A percentile compares a stretch with the other conserved stretches of the same genome.
Evolutionary conservation across 2,329 filamentous ascomycete species (phyloP).

Genomic region (Ophiostoma piceae): DNA sequence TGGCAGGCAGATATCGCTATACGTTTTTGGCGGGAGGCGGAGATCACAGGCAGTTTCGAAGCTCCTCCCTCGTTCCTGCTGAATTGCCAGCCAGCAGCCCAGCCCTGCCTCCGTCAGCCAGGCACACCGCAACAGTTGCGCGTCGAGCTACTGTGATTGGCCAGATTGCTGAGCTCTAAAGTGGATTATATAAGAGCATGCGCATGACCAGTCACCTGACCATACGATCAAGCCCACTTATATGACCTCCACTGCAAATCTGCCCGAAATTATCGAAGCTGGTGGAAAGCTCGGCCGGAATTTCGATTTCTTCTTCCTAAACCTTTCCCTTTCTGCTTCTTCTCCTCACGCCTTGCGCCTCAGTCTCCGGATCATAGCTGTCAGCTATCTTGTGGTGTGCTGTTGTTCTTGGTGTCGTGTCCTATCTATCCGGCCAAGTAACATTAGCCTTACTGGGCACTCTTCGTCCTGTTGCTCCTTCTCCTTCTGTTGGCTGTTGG

Average conservation of each 20-base stretch:
- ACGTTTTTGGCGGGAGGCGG: constrained; percentile 18
- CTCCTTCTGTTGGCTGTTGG: constrained; percentile 1
- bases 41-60: constrained; percentile 15
- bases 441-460: not conserved
- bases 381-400: not conserved
- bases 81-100: constrained; percentile 4
- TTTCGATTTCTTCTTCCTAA: constrained; percentile 8
- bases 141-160: constrained; percentile 30
- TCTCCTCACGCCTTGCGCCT: constrained; percentile 18
- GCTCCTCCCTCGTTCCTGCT: constrained; percentile 16
- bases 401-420: constrained; percentile 9
- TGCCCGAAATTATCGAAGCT: constrained; percentile 23
- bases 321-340: not conserved
- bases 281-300: constrained; percentile 19
- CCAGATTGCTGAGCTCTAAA: not conserved
- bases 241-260: constrained; percentile 5
- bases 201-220: not conserved
- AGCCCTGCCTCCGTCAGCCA: constrained; percentile 22
- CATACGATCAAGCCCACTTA: not conserved
- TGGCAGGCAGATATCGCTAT: constrained; percentile 23
- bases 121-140: constrained; percentile 31
- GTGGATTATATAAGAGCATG: not conserved
- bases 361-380: constrained; percentile 1
- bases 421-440: not conserved
- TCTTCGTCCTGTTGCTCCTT: not conserved